Conservation (phyloP, 2,329 filamentous ascomycete species). For the Blastomyces parvus region DNA sequence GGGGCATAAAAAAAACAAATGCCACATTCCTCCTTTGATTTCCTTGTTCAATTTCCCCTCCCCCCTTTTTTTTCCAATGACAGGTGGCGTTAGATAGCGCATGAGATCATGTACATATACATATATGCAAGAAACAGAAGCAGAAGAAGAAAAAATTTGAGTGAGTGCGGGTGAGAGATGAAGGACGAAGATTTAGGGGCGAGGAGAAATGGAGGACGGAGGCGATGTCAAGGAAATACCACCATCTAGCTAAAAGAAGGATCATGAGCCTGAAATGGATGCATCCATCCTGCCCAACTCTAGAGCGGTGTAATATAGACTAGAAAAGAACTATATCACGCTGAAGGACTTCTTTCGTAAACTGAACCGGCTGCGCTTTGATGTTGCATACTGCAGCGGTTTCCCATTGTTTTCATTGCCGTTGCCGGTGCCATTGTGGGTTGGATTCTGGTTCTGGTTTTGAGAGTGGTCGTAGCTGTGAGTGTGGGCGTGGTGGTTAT, state of each 20-base stretch:
- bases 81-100: neutral
- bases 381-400: slow-evolving; percentile 8
- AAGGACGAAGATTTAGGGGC: neutral
- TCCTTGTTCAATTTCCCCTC: neutral
- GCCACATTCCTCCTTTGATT: neutral
- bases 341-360: slow-evolving; percentile 38
- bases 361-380: slow-evolving; percentile 35
- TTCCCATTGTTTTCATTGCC: neutral
- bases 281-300: too few species aligned
- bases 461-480: neutral
- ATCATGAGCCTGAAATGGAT: neutral
- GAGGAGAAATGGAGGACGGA: neutral
- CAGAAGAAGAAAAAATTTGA: neutral
- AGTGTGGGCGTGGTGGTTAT: neutral
- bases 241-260: neutral
- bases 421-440: neutral
- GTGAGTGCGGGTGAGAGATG: neutral
- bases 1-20: neutral
- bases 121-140: neutral
- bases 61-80: neutral
- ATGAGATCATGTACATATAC: neutral
- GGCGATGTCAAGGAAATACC: neutral
- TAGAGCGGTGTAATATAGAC: neutral
- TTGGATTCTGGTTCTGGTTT: neutral
- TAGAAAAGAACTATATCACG: slow-evolving; percentile 21